Percentiles rank a stretch among this genome's conserved stretches.
Conservation (phyloP, 2,329 filamentous ascomycete species). For the Pyricularia pennisetigena region DNA sequence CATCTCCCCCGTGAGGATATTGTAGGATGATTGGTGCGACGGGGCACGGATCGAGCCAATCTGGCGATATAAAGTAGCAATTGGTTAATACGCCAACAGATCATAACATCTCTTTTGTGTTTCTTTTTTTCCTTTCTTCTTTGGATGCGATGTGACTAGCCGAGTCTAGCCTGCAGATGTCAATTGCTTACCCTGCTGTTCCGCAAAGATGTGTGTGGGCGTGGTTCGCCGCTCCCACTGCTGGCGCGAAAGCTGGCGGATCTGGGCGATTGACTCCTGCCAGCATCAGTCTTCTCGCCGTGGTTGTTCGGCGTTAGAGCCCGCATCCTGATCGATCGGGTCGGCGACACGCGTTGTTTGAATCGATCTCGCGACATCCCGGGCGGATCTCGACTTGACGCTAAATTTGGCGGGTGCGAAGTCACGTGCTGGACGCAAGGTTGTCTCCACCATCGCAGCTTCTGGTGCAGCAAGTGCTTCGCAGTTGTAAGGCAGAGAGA, state of each 20-base stretch:
- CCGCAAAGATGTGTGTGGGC: conserved; percentile 16
- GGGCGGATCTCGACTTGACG: neutral
- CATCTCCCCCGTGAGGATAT: conserved; percentile 26
- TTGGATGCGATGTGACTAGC: too few species aligned
- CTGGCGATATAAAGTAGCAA: conserved; percentile 8
- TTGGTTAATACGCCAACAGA: neutral
- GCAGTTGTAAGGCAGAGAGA: neutral
- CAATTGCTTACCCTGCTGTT: conserved; percentile 18
- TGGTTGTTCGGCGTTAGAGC: neutral
- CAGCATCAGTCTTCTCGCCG: neutral
- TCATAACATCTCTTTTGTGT: neutral
- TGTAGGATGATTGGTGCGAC: conserved; percentile 23
- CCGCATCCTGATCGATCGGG: neutral
- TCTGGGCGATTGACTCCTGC: neutral
- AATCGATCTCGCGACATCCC: neutral
- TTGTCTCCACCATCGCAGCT: neutral
- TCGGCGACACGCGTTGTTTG: conserved; percentile 1
- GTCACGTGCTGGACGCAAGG: neutral
- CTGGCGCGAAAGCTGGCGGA: conserved; percentile 14
- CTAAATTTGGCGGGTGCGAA: conserved; percentile 1
- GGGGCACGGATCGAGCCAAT: conserved; percentile 17
- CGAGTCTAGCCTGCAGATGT: neutral
- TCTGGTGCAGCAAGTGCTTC: neutral
- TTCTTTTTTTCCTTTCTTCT: neutral
- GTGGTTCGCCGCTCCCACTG: conserved; percentile 14